Percentiles rank a stretch among this genome's conserved stretches.
These are phyloP conservation scores for Flaveria trinervia DNA, from an alignment of 129 eudicot species.

Conservation along the genomic window DNA sequence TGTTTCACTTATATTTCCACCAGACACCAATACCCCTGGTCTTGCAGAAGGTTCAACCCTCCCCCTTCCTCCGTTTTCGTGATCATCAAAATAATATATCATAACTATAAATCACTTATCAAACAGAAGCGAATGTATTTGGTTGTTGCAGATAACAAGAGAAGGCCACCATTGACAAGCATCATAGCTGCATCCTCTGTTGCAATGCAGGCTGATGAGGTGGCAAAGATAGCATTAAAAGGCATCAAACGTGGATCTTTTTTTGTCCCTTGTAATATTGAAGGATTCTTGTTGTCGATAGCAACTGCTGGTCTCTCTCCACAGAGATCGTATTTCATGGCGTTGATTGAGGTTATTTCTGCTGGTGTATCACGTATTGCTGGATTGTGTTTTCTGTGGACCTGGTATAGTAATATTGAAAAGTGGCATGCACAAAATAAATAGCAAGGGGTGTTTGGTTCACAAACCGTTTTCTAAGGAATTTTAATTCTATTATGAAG, in stretches of 20 bases:
- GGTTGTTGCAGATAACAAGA: conserved; percentile 63
- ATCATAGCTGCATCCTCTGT: conserved; percentile 92
- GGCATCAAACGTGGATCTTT: conserved; percentile 74
- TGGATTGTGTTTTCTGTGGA: conserved; percentile 80
- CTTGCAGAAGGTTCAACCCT: conserved; percentile 58
- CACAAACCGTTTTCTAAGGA: no score
- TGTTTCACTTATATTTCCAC: conserved; percentile 85
- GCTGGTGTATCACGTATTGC: conserved; percentile 65
- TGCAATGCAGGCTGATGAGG: conserved; percentile 79
- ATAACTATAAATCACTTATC: not conserved
- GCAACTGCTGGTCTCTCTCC: conserved; percentile 93
- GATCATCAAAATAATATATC: conserved; percentile 60
- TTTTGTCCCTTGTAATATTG: conserved; percentile 82
- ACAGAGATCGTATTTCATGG: conserved; percentile 82
- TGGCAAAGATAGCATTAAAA: conserved; percentile 65
- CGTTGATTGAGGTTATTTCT: conserved; percentile 70
- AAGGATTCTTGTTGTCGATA: conserved; percentile 62
- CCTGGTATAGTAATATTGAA: conserved; percentile 79
- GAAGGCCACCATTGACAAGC: conserved; percentile 71
- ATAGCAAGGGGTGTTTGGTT: conserved; percentile 15
- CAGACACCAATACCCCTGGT: conserved; percentile 96
- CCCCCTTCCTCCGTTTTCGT: conserved; percentile 7
- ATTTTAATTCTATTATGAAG: no score
- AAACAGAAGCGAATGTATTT: not conserved
- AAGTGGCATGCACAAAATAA: conserved; percentile 60